Conservation (phyloP, 2,329 filamentous ascomycete species). For the Venturia nashicola region DNA sequence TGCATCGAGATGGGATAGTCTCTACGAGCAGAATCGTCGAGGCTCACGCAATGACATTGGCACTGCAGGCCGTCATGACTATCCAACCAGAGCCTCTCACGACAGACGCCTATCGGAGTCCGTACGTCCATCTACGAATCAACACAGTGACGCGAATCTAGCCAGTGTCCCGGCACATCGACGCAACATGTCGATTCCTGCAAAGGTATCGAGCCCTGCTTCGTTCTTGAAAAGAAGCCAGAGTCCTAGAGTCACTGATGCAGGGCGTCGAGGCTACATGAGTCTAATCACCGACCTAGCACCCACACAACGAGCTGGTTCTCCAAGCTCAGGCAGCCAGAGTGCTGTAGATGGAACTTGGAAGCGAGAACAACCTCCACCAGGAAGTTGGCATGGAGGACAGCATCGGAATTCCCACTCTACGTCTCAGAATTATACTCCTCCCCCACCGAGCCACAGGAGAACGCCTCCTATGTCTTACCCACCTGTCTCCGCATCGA, state of each 20-base stretch:
- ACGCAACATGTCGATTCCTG: conserved; percentile 4
- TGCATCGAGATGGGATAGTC: background rate
- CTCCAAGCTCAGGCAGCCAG: background rate
- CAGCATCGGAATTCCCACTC: background rate
- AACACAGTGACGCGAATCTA: background rate
- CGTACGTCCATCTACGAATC: background rate
- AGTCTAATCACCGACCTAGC: background rate
- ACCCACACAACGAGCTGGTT: background rate
- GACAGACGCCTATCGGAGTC: background rate
- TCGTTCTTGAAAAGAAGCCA: background rate
- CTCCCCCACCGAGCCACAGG: background rate
- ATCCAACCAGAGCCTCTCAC: background rate
- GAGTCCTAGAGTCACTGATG: background rate
- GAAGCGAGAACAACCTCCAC: background rate
- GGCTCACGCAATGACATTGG: background rate
- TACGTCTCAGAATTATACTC: background rate
- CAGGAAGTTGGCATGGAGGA: conserved; percentile 2
- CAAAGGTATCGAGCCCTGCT: background rate
- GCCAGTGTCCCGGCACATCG: background rate
- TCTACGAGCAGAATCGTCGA: background rate
- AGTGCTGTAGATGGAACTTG: background rate
- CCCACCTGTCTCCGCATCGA: background rate
- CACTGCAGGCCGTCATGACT: background rate
- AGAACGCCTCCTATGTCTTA: background rate
- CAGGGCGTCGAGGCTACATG: background rate